Conservation (phyloP, 441 rosid genomes). For the Flueggea neowawraea region DNA sequence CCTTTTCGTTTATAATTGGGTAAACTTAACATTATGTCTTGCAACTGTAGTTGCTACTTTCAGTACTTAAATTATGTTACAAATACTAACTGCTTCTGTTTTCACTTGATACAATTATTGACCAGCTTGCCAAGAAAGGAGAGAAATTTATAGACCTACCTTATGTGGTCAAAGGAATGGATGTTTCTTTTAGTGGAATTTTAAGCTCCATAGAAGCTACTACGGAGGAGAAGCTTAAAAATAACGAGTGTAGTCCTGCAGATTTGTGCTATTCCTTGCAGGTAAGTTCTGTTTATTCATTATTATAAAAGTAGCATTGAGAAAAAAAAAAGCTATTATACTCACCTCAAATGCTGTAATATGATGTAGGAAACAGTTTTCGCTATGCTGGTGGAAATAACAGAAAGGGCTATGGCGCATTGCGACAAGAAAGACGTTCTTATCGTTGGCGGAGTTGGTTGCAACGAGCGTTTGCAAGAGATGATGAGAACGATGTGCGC, state of each 20-base stretch:
- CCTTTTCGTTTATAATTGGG: too few relatives aligned
- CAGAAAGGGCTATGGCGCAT: slow-evolving; percentile 96
- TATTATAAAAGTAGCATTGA: background rate
- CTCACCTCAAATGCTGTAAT: background rate
- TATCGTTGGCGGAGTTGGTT: slow-evolving; percentile 93
- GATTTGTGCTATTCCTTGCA: slow-evolving; percentile 95
- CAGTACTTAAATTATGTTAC: slow-evolving; percentile 6
- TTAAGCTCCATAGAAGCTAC: slow-evolving; percentile 87
- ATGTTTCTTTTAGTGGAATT: slow-evolving; percentile 94
- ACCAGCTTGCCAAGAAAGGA: slow-evolving; percentile 97
- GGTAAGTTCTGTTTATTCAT: slow-evolving; percentile 30
- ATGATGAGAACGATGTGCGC: slow-evolving; percentile 96
- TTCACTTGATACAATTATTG: slow-evolving; percentile 10
- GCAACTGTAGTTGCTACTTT: slow-evolving; percentile 4
- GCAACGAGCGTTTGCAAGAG: slow-evolving; percentile 91
- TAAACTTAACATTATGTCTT: too few relatives aligned
- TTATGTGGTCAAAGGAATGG: slow-evolving; percentile 95
- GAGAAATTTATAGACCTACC: slow-evolving; percentile 87
- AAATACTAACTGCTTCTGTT: background rate
- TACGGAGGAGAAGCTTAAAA: slow-evolving; percentile 79
- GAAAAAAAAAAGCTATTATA: background rate
- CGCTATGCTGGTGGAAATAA: slow-evolving; percentile 97
- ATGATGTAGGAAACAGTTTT: slow-evolving; percentile 69
- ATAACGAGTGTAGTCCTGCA: slow-evolving; percentile 83
- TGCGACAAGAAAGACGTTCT: slow-evolving; percentile 89